Percentiles rank a stretch among this genome's conserved stretches.
Conservation (phyloP, 495 filamentous ascomycete genomes). For the Neurospora sp. region DNA sequence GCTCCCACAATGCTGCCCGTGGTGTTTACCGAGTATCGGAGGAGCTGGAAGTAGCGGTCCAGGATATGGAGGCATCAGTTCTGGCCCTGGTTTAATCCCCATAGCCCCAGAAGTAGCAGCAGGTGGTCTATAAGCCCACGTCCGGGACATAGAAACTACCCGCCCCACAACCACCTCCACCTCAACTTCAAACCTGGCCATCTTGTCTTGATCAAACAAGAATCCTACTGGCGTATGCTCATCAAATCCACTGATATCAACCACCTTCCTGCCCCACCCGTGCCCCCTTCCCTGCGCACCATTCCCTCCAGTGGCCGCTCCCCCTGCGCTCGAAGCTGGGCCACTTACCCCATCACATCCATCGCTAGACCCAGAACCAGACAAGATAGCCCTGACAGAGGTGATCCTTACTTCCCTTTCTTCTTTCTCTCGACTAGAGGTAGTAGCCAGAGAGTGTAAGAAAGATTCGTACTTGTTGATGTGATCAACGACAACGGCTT, state of each 20-base stretch:
- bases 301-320: no score
- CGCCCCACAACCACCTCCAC: constrained; percentile 14
- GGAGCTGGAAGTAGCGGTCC: neutral
- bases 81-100: neutral
- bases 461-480: neutral
- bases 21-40: neutral
- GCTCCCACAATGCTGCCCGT: no score
- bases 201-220: neutral
- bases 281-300: no score
- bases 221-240: neutral
- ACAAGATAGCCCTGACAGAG: neutral
- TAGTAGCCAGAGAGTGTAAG: no score
- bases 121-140: neutral
- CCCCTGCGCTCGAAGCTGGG: no score
- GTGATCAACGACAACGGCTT: neutral
- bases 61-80: neutral
- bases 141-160: neutral
- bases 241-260: neutral
- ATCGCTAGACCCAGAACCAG: neutral
- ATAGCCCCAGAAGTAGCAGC: neutral
- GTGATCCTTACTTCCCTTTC: neutral
- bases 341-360: neutral
- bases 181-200: constrained; percentile 29
- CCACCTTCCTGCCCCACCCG: neutral
- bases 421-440: neutral